Conservation (phyloP, 2,329 filamentous ascomycete genomes). For the Colletotrichum chlorophyti region DNA sequence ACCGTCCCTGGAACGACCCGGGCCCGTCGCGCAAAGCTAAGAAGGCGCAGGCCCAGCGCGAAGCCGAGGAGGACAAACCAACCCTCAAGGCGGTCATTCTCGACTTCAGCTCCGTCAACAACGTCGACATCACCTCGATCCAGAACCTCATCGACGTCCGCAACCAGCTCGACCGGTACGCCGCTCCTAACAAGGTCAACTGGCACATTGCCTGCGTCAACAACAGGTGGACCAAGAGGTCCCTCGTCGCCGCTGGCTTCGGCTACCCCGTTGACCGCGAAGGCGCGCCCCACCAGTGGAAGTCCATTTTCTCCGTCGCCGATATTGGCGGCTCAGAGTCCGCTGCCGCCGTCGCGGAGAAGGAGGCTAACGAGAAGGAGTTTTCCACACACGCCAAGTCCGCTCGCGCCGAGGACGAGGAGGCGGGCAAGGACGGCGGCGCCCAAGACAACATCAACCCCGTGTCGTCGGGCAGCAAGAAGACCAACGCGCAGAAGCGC, state of each 20-base stretch:
- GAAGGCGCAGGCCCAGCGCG: slow-evolving; percentile 42
- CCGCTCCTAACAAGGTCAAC: slow-evolving; percentile 81
- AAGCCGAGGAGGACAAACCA: slow-evolving; percentile 61
- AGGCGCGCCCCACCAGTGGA: slow-evolving; percentile 74
- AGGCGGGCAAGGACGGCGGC: slow-evolving; percentile 42
- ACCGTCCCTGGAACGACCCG: slow-evolving; percentile 95
- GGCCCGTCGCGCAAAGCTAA: slow-evolving; percentile 66
- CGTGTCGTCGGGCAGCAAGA: slow-evolving; percentile 24
- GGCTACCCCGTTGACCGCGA: slow-evolving; percentile 71
- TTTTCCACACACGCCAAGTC: slow-evolving; percentile 14
- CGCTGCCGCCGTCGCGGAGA: slow-evolving; percentile 73
- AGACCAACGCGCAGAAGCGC: slow-evolving; percentile 45
- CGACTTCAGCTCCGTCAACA: slow-evolving; percentile 93
- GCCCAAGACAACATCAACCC: slow-evolving; percentile 39
- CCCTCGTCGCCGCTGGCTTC: slow-evolving; percentile 85
- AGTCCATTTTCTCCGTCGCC: slow-evolving; percentile 93
- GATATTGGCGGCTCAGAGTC: slow-evolving; percentile 78
- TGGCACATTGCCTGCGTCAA: slow-evolving; percentile 97
- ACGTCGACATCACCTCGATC: slow-evolving; percentile 90
- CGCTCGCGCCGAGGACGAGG: slow-evolving; percentile 38
- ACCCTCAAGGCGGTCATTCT: slow-evolving; percentile 88
- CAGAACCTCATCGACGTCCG: slow-evolving; percentile 94
- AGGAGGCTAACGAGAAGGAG: slow-evolving; percentile 59
- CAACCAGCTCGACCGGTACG: slow-evolving; percentile 89
- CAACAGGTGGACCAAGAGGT: slow-evolving; percentile 94